Evolutionary conservation across 2,329 filamentous ascomycete genomes (phyloP).

Genomic region (Pseudogymnoascus sp.): DNA sequence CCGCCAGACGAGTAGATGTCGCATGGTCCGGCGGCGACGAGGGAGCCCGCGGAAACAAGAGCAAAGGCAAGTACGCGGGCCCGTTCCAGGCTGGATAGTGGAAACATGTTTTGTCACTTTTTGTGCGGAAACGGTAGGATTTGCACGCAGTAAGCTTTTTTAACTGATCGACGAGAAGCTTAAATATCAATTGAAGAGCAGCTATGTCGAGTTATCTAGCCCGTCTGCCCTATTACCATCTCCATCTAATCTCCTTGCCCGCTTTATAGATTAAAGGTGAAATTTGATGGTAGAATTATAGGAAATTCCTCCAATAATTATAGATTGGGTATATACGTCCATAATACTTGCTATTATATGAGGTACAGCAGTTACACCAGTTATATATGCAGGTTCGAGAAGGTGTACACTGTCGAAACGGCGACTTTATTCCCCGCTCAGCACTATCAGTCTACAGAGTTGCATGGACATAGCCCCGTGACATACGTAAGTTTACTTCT

Average conservation of each 20-base stretch:
- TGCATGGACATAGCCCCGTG: not conserved
- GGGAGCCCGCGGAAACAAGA: conserved; percentile 31
- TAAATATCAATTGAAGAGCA: conserved; percentile 2
- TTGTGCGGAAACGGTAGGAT: not conserved
- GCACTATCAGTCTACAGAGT: not conserved
- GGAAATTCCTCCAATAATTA: conserved; percentile 18
- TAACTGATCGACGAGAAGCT: conserved; percentile 12
- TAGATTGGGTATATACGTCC: conserved; percentile 11
- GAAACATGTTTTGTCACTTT: conserved; percentile 28
- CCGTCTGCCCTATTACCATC: conserved; percentile 10
- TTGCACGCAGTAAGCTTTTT: conserved; percentile 8
- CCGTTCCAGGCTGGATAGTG: conserved; percentile 25
- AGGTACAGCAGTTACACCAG: not conserved
- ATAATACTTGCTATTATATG: conserved; percentile 1
- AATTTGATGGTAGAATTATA: not conserved
- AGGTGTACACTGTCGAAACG: conserved; percentile 9
- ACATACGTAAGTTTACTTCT: not conserved
- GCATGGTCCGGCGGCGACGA: conserved; percentile 49
- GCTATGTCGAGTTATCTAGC: not conserved
- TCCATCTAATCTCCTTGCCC: conserved; percentile 14
- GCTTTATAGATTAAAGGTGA: conserved; percentile 8
- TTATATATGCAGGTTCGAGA: not conserved
- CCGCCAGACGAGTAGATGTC: conserved; percentile 53
- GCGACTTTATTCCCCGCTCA: not conserved
- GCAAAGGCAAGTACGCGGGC: conserved; percentile 22